Conservation (phyloP, 1,139 yeast genomes). For the Pichia sp. region DNA sequence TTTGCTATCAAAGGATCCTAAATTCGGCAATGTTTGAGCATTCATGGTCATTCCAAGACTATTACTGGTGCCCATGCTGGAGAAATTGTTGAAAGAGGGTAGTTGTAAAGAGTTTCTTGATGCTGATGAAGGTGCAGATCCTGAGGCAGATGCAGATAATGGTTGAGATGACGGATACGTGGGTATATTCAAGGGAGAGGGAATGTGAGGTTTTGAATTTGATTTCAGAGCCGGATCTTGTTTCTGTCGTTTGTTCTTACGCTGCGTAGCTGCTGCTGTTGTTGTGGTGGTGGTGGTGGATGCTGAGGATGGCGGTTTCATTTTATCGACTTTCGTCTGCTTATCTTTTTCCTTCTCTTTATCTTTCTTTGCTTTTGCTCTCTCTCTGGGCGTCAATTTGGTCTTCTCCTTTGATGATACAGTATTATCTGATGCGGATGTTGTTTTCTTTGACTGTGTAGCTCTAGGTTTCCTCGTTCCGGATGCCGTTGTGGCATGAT, state of each 20-base stretch:
- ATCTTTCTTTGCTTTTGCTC: no score
- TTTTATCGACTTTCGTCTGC: no score
- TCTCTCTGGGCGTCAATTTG: no score
- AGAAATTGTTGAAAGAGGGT: background rate
- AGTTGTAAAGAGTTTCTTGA: slow-evolving; percentile 3
- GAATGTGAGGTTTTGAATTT: background rate
- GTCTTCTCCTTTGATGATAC: no score
- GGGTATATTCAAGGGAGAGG: background rate
- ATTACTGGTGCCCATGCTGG: background rate
- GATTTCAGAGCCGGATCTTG: no score
- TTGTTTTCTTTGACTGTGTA: slow-evolving; percentile 1
- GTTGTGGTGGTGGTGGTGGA: no score
- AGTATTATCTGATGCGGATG: slow-evolving; percentile 1
- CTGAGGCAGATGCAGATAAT: no score
- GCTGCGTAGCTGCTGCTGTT: no score
- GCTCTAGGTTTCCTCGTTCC: slow-evolving; percentile 18
- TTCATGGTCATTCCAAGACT: background rate
- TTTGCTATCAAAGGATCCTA: slow-evolving; percentile 1
- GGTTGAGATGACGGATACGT: background rate
- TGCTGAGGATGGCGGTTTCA: no score
- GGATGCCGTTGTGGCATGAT: slow-evolving; percentile 53
- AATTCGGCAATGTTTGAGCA: no score
- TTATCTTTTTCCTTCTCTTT: background rate
- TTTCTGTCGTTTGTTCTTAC: no score
- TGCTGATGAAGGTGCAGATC: no score